Percentiles rank a stretch among this genome's conserved stretches.
Conservation (phyloP, 768 basidiomycete genomes). For the Amanita phalloides region DNA sequence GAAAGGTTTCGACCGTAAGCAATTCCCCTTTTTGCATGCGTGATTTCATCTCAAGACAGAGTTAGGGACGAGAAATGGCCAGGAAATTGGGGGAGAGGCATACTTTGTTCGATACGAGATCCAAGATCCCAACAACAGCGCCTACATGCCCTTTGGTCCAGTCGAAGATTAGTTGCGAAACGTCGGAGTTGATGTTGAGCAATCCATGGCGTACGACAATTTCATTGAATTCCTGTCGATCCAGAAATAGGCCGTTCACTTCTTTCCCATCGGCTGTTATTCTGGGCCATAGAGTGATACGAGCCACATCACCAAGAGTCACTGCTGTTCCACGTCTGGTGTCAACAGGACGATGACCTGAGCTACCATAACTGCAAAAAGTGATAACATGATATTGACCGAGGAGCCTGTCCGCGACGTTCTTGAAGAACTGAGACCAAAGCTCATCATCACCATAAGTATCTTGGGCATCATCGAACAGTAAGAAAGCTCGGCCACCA, state of each 20-base stretch:
- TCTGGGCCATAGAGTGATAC: not conserved
- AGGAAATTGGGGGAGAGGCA: not conserved
- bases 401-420: not conserved
- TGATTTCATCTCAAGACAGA: not conserved
- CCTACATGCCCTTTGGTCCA: not conserved
- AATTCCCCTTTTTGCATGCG: not conserved
- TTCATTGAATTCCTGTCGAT: not conserved
- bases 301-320: not conserved
- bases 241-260: not conserved
- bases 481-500: not conserved
- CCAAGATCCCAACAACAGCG: not conserved
- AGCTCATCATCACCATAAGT: not conserved
- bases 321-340: not conserved
- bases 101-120: not conserved
- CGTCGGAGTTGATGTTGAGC: not conserved
- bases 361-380: not conserved
- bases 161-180: not conserved
- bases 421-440: not conserved
- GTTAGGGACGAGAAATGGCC: not conserved
- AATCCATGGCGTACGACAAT: not conserved
- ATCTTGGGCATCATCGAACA: constrained; percentile 2
- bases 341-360: not conserved
- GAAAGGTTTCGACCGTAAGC: not conserved
- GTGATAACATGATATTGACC: not conserved
- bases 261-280: not conserved